These are phyloP conservation scores for Lactarius hatsudake DNA, from an alignment of 768 basidiomycete species.

Conservation along the genomic window DNA sequence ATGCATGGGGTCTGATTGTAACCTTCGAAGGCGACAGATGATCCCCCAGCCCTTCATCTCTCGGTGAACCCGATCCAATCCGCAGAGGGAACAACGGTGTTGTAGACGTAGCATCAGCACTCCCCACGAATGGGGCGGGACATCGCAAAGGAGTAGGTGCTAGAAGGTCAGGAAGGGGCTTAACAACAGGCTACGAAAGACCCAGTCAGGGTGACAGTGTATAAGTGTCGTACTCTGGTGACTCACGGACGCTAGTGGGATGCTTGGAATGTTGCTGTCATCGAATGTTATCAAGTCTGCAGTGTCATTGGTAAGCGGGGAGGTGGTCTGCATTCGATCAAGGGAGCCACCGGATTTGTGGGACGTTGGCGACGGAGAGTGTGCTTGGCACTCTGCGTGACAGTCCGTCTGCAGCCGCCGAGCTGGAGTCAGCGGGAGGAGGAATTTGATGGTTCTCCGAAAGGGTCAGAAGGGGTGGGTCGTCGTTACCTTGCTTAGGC, in stretches of 20 bases:
- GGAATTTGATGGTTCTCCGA: background rate
- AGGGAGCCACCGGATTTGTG: background rate
- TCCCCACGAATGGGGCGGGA: slow-evolving; percentile 3
- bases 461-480: background rate
- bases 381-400: background rate
- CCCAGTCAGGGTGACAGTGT: background rate
- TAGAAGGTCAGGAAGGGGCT: slow-evolving; percentile 17
- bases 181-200: slow-evolving; percentile 3
- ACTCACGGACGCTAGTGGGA: slow-evolving; percentile 12
- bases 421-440: background rate
- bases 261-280: background rate
- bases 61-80: background rate
- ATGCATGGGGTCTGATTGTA: background rate
- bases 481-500: slow-evolving; percentile 16
- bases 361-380: background rate
- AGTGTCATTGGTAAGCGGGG: background rate
- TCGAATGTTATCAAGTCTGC: slow-evolving; percentile 14
- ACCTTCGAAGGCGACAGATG: background rate
- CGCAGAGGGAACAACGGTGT: background rate
- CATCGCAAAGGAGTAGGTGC: slow-evolving; percentile 13
- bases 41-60: background rate
- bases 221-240: background rate
- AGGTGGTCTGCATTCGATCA: background rate
- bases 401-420: background rate
- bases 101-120: background rate